Percentiles rank a stretch among this genome's conserved stretches.
These are phyloP conservation scores for Gloeostereum incarnatum DNA, from an alignment of 768 basidiomycete species.

Conservation along the genomic window DNA sequence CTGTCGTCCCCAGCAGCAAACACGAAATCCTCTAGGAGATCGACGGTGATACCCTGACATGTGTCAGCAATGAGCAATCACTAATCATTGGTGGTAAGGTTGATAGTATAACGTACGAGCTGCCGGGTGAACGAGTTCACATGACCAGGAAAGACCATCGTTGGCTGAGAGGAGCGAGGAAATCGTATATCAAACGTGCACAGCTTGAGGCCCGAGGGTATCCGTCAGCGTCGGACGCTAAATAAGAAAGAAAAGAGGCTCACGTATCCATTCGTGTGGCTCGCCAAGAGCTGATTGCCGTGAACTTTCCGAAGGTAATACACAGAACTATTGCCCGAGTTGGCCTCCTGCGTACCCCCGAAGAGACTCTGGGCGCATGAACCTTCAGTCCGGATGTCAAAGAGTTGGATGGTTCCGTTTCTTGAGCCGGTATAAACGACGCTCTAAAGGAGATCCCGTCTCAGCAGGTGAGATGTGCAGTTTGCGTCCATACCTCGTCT, in stretches of 20 bases:
- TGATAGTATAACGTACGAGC: conserved; percentile 30
- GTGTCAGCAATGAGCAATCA: conserved; percentile 4
- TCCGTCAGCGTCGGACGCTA: not conserved
- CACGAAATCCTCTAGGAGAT: conserved; percentile 46
- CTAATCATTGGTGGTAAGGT: not conserved
- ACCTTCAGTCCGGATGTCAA: conserved; percentile 42
- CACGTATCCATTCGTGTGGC: conserved; percentile 55
- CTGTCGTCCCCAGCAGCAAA: conserved; percentile 65
- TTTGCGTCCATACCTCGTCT: conserved; percentile 26
- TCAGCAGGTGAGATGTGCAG: conserved; percentile 2
- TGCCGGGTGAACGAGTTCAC: conserved; percentile 41
- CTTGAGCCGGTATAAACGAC: conserved; percentile 48
- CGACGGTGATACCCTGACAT: conserved; percentile 50
- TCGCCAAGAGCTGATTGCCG: conserved; percentile 44
- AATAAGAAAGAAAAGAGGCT: conserved; percentile 11
- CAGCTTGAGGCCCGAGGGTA: conserved; percentile 32
- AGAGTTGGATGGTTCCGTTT: conserved; percentile 48
- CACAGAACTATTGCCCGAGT: conserved; percentile 31
- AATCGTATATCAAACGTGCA: conserved; percentile 58
- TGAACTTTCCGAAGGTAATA: conserved; percentile 40
- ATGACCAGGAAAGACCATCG: conserved; percentile 43
- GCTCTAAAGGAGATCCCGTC: conserved; percentile 22
- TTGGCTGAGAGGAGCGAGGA: conserved; percentile 28
- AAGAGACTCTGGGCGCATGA: conserved; percentile 29
- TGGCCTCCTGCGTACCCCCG: conserved; percentile 17